Base-by-base conservation (phyloP, 345 rosid species). In the Triadica sebifera region DNA sequence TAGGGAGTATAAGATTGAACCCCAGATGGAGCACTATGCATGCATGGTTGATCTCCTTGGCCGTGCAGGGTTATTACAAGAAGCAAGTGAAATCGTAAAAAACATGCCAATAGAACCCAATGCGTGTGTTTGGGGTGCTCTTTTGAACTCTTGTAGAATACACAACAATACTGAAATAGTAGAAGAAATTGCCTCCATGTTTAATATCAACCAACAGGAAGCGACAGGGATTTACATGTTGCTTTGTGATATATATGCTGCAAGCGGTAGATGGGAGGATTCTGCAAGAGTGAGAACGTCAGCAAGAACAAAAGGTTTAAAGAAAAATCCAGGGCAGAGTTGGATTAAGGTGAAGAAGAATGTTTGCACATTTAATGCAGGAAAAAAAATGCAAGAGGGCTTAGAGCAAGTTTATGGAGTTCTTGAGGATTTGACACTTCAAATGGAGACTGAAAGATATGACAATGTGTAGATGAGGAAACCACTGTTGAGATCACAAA, bases 1-100 rank as follows among this genome's bases (percentile, higher is more conserved):
- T 20, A 58, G 12, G 24, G 78, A 74, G 34, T 86, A 80, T 38
- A 85, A 81, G 43, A 73, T 88, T 50, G 81, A 85, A 78, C 92
- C 91, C 8, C 79, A 73, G 39, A 88, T 87, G 84, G 91, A 89
- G 83, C 93, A 89, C 75, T 84, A 90, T 81, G 87, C 97, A 53
- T 86, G 87, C 79, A 74, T 89, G 81, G 91, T 89, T 70, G 94
- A 92, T 79, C 87, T 92, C 69, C 85, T 89, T 25, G 90, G 97
- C 57, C 93, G 91, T 72, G 86, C 85, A 53, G 91, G 94, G 8
- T 71, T 81, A 70, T 74, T 89, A 75, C 77, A 66, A 78, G 96
- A 92, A 84, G 94, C 94, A 41, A 79, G 76, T 50, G 83, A 88
- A 60, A 80, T 86, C 22, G 86, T 88, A 83, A 80, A 87, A 75